Conservation (phyloP, 352 stramenopile species). For the Globisporangium irregulare region DNA sequence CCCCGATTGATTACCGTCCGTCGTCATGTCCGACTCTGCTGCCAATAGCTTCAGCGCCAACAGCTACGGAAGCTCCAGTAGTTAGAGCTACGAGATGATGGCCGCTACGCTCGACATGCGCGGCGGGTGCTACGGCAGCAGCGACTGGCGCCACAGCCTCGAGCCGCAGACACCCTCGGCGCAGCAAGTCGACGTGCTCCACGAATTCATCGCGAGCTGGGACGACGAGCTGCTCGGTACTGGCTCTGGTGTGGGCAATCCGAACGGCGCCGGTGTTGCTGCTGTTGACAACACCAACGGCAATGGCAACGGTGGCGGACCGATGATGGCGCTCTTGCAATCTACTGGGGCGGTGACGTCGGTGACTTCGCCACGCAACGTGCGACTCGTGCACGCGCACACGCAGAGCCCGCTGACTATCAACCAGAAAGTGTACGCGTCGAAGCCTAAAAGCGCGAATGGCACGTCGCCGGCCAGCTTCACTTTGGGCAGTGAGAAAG, state of each 20-base stretch:
- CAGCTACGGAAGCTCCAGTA: background rate
- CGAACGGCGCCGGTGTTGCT: background rate
- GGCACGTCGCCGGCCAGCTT: background rate
- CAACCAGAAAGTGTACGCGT: background rate
- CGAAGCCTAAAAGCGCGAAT: background rate
- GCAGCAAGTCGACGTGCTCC: background rate
- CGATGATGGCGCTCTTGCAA: slow-evolving; percentile 1
- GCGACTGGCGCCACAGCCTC: background rate
- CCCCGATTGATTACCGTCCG: background rate
- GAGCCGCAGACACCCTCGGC: background rate
- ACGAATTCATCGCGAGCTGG: slow-evolving; percentile 3
- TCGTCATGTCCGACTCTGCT: background rate
- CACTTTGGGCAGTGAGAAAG: background rate
- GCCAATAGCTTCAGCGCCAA: background rate
- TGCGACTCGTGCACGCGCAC: background rate
- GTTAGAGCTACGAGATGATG: background rate
- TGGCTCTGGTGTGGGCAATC: background rate
- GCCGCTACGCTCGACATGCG: background rate
- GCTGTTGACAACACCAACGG: background rate
- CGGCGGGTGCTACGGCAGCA: background rate
- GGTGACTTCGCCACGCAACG: background rate
- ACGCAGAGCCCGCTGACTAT: background rate
- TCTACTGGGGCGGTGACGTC: background rate
- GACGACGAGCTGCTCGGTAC: background rate
- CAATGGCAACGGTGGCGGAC: background rate